Evolutionary conservation across 805 yeast genomes (phyloP).

Genomic region (Ogataea allantospora): DNA sequence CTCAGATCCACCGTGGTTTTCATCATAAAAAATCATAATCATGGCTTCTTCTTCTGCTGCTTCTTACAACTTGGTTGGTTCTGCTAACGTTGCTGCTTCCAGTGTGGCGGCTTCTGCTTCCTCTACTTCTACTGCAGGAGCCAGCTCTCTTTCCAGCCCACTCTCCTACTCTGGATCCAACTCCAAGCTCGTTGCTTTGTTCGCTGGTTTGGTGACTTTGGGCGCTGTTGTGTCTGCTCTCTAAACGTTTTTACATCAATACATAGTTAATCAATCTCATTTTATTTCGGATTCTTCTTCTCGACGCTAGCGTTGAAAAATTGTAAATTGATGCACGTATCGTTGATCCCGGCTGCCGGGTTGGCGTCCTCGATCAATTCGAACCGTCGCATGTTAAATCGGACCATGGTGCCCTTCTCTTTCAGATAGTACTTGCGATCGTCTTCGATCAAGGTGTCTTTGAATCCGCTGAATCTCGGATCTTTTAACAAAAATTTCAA

Average conservation of each 20-base stretch:
- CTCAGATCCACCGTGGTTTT: conserved; percentile 1
- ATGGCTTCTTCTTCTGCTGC: conserved; percentile 22
- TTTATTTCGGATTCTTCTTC: conserved; percentile 40
- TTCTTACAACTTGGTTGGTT: conserved; percentile 21
- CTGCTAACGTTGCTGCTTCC: conserved; percentile 22
- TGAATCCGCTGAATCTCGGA: conserved; percentile 24
- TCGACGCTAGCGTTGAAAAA: conserved; percentile 53
- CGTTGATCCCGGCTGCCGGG: conserved; percentile 46
- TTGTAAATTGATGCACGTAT: conserved; percentile 52
- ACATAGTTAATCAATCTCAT: conserved; percentile 8
- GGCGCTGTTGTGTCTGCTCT: conserved; percentile 30
- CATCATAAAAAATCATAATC: conserved; percentile 2
- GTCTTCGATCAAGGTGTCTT: conserved; percentile 26
- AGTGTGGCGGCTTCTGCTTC: conserved; percentile 17
- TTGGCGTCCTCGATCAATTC: conserved; percentile 60
- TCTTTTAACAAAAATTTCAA: conserved; percentile 25
- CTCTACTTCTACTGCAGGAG: conserved; percentile 26
- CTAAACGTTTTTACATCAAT: conserved; percentile 13
- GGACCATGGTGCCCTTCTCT: conserved; percentile 28
- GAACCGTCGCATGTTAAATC: conserved; percentile 45
- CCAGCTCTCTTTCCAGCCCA: conserved; percentile 22
- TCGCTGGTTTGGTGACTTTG: conserved; percentile 30
- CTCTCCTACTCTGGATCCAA: conserved; percentile 30
- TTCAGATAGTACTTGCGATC: conserved; percentile 20
- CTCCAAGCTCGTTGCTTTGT: conserved; percentile 29